phyloP scores from a whole-genome alignment of 306 rosid genomes.

The Argentina anserina region DNA sequence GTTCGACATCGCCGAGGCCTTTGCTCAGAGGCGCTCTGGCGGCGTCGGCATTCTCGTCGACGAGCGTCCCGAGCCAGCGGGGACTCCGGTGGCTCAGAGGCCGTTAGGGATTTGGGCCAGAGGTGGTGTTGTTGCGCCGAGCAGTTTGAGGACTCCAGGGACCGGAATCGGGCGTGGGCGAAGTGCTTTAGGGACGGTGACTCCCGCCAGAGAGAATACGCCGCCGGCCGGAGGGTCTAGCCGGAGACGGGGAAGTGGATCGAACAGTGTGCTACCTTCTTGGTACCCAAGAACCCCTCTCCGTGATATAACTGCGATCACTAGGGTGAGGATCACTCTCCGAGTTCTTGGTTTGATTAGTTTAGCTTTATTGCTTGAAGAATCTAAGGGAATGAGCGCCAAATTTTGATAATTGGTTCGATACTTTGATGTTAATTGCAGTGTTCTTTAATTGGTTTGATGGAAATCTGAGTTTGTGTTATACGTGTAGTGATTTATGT shows the following conservation, averaged over 20 bases:
- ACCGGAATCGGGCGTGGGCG: slow-evolving; percentile 32
- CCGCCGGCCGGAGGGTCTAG: slow-evolving; percentile 14
- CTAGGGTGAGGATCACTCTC: slow-evolving; percentile 35
- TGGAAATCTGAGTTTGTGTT: not conserved
- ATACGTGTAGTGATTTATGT: not conserved
- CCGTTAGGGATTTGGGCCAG: slow-evolving; percentile 23
- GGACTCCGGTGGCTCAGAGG: slow-evolving; percentile 10
- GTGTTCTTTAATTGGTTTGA: too few relatives aligned
- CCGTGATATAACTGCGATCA: slow-evolving; percentile 53
- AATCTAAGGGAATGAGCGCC: too few relatives aligned
- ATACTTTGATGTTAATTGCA: too few relatives aligned
- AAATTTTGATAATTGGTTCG: too few relatives aligned
- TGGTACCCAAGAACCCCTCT: slow-evolving; percentile 90
- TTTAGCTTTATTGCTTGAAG: too few relatives aligned
- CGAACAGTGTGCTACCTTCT: slow-evolving; percentile 49
- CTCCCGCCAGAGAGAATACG: slow-evolving; percentile 28
- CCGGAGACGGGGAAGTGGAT: slow-evolving; percentile 31
- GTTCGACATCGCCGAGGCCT: slow-evolving; percentile 35
- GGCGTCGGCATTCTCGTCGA: slow-evolving; percentile 18
- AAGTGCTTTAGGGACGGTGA: not conserved
- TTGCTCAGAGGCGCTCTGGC: slow-evolving; percentile 34
- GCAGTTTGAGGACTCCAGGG: slow-evolving; percentile 28
- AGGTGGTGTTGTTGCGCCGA: slow-evolving; percentile 14
- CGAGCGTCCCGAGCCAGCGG: slow-evolving; percentile 12
- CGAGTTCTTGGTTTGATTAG: not conserved